phyloP scores from a whole-genome alignment of 371 early-diverging fungal species.

The Funneliformis caledonium region DNA sequence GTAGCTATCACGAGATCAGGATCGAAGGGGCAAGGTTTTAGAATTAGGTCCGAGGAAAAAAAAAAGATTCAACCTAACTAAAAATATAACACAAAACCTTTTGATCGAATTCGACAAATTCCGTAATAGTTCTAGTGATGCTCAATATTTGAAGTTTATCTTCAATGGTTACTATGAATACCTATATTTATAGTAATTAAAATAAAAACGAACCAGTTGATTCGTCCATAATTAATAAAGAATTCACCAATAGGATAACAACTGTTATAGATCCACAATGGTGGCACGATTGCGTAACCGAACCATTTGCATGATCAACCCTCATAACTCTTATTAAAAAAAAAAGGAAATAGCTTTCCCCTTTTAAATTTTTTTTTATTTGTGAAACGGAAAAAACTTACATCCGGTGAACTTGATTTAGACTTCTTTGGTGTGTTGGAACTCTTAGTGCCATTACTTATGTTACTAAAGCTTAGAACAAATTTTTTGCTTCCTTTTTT shows the following conservation, averaged over 20 bases:
- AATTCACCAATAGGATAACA: neutral
- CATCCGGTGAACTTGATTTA: neutral
- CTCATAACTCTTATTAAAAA: neutral
- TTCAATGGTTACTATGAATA: conserved; percentile 13
- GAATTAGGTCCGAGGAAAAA: neutral
- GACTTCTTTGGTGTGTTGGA: conserved; percentile 2
- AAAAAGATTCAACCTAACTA: neutral
- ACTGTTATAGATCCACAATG: no score
- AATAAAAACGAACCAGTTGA: no score
- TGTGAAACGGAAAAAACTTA: neutral
- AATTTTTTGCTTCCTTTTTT: conserved; percentile 30
- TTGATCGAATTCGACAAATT: conserved; percentile 64
- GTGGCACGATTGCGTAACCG: neutral
- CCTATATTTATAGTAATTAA: neutral
- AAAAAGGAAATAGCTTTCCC: no score
- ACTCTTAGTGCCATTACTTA: neutral
- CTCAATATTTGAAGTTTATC: conserved; percentile 45
- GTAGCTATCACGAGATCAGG: conserved; percentile 29
- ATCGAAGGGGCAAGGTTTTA: neutral
- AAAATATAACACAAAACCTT: conserved; percentile 48
- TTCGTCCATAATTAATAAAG: neutral
- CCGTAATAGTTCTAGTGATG: conserved; percentile 62
- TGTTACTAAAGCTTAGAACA: conserved; percentile 10
- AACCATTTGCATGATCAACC: no score
- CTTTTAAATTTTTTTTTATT: no score